A percentile compares a stretch with the other conserved stretches of the same genome.
Evolutionary conservation across 192 early-diverging fungal genomes (phyloP).

Genomic region (Backusella sp.): DNA sequence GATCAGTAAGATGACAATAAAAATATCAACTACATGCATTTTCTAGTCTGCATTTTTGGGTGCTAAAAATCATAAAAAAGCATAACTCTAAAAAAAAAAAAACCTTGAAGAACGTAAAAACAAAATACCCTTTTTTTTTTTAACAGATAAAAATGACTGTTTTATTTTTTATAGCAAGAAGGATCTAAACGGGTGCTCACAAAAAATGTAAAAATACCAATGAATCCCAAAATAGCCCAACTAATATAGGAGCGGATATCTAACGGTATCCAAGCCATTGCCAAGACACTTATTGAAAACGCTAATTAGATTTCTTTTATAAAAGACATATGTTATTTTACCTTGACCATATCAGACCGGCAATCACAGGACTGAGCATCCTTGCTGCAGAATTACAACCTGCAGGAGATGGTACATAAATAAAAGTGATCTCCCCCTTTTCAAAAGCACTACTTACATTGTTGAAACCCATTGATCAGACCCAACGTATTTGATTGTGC

Average conservation of each 20-base stretch:
- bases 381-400: slow-evolving; percentile 31
- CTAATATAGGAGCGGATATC: slow-evolving; percentile 15
- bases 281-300: background rate
- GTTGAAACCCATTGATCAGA: slow-evolving; percentile 56
- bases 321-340: slow-evolving; percentile 19
- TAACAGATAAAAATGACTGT: too few relatives aligned
- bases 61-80: too few relatives aligned
- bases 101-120: too few relatives aligned
- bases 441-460: slow-evolving; percentile 25
- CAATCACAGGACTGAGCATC: slow-evolving; percentile 48
- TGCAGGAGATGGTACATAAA: background rate
- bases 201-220: slow-evolving; percentile 10
- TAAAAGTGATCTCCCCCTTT: too few relatives aligned
- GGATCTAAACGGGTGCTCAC: slow-evolving; percentile 7
- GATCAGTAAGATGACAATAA: too few relatives aligned
- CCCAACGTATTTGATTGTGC: slow-evolving; percentile 41
- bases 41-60: too few relatives aligned
- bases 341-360: slow-evolving; percentile 54
- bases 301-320: background rate
- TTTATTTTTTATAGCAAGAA: background rate
- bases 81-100: too few relatives aligned
- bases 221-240: slow-evolving; percentile 4
- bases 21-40: too few relatives aligned
- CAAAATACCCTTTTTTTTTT: too few relatives aligned
- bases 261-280: slow-evolving; percentile 15